phyloP scores from a whole-genome alignment of 371 early-diverging fungal species.

The Apophysomyces trapeziformis region DNA sequence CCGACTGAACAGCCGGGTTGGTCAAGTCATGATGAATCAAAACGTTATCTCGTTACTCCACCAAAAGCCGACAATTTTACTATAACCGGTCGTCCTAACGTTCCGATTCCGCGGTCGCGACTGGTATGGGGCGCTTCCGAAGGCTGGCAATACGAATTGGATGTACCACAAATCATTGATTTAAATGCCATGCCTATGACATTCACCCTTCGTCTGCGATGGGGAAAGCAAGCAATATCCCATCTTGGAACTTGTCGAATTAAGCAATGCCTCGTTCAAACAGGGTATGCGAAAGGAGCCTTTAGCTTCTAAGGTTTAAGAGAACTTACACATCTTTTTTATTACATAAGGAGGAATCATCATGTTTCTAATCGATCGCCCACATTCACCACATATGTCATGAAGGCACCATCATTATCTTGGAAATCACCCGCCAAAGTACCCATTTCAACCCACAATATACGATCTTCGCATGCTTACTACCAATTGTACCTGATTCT shows the following conservation, averaged over 20 bases:
- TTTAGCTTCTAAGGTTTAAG: background rate
- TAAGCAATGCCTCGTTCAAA: background rate
- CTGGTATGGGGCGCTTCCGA: slow-evolving; percentile 1
- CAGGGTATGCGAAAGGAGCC: background rate
- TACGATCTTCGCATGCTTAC: background rate
- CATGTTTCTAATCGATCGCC: background rate
- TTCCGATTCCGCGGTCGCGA: background rate
- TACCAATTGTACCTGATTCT: background rate
- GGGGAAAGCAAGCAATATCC: background rate
- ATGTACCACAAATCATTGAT: background rate
- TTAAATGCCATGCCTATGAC: background rate
- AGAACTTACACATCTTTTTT: background rate
- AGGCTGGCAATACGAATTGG: background rate
- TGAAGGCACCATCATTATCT: background rate
- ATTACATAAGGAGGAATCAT: background rate
- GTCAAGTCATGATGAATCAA: background rate
- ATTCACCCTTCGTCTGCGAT: background rate
- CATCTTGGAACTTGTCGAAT: background rate
- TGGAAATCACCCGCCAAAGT: background rate
- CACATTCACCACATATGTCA: background rate
- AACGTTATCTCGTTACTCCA: background rate
- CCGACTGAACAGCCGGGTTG: background rate
- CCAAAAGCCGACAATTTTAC: background rate
- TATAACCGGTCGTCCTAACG: background rate
- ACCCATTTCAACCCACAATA: background rate